Base-by-base conservation (phyloP, 331 rosid genomes). In the Malus hybrid region DNA sequence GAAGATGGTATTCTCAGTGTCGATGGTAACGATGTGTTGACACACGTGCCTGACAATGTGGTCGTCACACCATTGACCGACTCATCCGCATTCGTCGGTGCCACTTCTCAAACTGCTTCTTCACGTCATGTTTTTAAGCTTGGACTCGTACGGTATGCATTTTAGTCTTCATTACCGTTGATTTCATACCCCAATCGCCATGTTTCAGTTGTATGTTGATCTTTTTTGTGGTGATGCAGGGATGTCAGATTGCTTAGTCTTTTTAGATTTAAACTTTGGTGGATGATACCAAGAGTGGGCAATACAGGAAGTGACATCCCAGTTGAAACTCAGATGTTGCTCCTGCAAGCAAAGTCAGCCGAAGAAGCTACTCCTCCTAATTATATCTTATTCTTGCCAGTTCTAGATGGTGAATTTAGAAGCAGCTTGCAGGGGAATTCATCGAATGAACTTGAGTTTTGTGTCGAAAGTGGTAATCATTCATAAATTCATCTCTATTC, bases 211-310 rank as follows among this genome's bases (percentile, higher is more conserved):
- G 48, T 11, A 42, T 3, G 48, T 42, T 42, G 48, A 11, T 42
- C 22, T 42, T 63, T 24, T 74, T 34, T 46, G 64, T 31, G 7
- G 7, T 59, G 72, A 59, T 75, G 74, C 80, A 82, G 86, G 33
- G 80, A 65, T 75, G 78, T 70, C 75, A 74, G 77, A 66, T 36
- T 82, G 14, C 34, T 82, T 39, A 77, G 76, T 68, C 65, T 82
- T 8, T 82, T 82, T 39, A 73, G 82, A 77, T 82, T 78, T 57
- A 78, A 78, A 50, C n/a, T 82, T 2, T 82, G 80, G 77, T 82
- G 85, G 85, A 82, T 78, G 85, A 82, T 82, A 73, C 85, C 85
- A n/a, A 46, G 82, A 78, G 65, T 82, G 60, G 85, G 85, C 36
- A 68, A 14, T 64, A 62, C 76, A 10, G 85, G 82, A 39, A 82